phyloP scores from a whole-genome alignment of 2,329 filamentous ascomycete genomes.

The Nothophaeocryptopus gaeumannii region DNA sequence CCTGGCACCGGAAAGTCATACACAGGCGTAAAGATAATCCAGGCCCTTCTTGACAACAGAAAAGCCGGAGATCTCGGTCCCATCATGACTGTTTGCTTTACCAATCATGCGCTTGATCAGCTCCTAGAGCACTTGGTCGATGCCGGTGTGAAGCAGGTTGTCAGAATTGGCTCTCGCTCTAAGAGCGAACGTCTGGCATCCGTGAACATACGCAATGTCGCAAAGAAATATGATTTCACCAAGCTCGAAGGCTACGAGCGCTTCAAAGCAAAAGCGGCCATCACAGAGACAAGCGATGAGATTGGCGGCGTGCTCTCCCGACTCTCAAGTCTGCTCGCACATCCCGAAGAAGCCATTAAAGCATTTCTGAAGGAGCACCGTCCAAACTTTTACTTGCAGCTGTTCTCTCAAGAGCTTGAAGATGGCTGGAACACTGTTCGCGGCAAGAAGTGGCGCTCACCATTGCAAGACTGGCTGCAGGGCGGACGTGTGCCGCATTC shows the following conservation, averaged over 20 bases:
- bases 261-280: conserved; percentile 27
- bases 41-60: conserved; percentile 53
- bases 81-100: conserved; percentile 50
- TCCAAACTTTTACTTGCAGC: conserved; percentile 20
- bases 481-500: too few relatives aligned
- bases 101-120: conserved; percentile 56
- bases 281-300: conserved; percentile 19
- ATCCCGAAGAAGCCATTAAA: background rate
- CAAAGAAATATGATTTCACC: conserved; percentile 35
- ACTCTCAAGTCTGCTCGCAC: background rate
- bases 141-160: conserved; percentile 52
- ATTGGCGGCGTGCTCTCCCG: conserved; percentile 20
- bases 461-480: background rate
- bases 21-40: conserved; percentile 63
- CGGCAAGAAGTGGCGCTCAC: too few relatives aligned
- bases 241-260: conserved; percentile 39
- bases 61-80: conserved; percentile 57
- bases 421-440: too few relatives aligned
- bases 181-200: conserved; percentile 53
- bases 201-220: conserved; percentile 50
- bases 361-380: conserved; percentile 18
- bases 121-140: conserved; percentile 60
- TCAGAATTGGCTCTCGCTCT: conserved; percentile 61
- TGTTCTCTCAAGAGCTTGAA: conserved; percentile 31
- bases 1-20: conserved; percentile 76